These are phyloP conservation scores for Phytophthora foliorum DNA, from an alignment of 352 stramenopile species.

Conservation along the genomic window DNA sequence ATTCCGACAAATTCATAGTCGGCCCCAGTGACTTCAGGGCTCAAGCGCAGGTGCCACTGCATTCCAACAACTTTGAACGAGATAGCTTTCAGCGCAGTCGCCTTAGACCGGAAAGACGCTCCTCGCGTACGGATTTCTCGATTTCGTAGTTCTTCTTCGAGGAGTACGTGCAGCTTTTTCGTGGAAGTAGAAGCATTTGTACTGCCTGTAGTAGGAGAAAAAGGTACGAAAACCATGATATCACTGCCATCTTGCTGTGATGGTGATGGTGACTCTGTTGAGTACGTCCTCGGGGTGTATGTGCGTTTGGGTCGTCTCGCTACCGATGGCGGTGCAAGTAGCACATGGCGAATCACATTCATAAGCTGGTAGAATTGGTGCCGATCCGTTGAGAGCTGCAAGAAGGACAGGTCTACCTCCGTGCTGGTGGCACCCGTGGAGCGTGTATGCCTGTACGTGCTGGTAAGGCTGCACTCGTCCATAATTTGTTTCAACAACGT, in stretches of 20 bases:
- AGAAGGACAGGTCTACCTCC: slow-evolving; percentile 72
- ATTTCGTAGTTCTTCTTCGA: slow-evolving; percentile 76
- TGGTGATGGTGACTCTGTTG: slow-evolving; percentile 8
- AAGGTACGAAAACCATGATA: slow-evolving; percentile 35
- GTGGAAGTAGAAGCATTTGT: slow-evolving; percentile 30
- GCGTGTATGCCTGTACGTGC: slow-evolving; percentile 63
- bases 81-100: slow-evolving; percentile 65
- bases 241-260: slow-evolving; percentile 41
- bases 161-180: slow-evolving; percentile 69
- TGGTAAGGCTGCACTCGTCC: slow-evolving; percentile 78
- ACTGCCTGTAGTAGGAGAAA: slow-evolving; percentile 31
- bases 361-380: slow-evolving; percentile 89
- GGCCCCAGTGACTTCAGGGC: slow-evolving; percentile 59
- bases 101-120: slow-evolving; percentile 35
- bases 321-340: slow-evolving; percentile 71
- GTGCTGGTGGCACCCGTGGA: slow-evolving; percentile 56
- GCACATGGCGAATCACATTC: slow-evolving; percentile 77
- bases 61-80: slow-evolving; percentile 70
- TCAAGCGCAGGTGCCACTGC: slow-evolving; percentile 65
- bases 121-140: slow-evolving; percentile 63
- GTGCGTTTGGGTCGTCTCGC: slow-evolving; percentile 40
- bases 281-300: slow-evolving; percentile 24
- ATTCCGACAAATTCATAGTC: slow-evolving; percentile 86
- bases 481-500: slow-evolving; percentile 78
- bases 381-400: slow-evolving; percentile 78